These are phyloP conservation scores for Rhizopogon vesiculosus DNA, from an alignment of 768 basidiomycete genomes.

Conservation along the genomic window DNA sequence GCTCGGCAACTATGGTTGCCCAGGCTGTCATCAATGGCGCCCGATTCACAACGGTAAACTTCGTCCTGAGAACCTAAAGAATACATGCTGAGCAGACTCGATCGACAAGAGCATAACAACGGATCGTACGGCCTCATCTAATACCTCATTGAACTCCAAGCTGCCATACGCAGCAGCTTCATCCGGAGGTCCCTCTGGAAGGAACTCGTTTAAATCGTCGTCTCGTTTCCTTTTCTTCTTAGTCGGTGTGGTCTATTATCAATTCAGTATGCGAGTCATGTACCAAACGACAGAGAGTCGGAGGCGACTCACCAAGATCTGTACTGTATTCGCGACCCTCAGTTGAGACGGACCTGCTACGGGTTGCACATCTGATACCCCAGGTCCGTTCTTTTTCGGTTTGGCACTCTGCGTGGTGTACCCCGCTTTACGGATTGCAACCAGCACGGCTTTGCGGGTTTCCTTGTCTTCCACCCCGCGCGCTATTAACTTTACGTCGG, in stretches of 20 bases:
- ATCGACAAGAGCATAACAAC: background rate
- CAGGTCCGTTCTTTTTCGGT: background rate
- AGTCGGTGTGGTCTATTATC: conserved; percentile 34
- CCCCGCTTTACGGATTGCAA: conserved; percentile 62
- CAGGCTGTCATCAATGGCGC: conserved; percentile 95
- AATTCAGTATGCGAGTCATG: background rate
- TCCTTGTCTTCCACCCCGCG: conserved; percentile 63
- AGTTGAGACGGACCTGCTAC: conserved; percentile 6
- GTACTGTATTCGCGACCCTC: conserved; percentile 17
- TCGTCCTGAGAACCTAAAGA: conserved; percentile 50
- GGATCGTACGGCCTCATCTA: conserved; percentile 49
- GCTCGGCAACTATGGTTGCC: conserved; percentile 82
- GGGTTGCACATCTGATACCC: background rate
- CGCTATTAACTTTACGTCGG: conserved; percentile 51
- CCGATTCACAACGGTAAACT: conserved; percentile 74
- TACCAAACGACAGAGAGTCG: too few relatives aligned
- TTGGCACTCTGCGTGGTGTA: conserved; percentile 29
- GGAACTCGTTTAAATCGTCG: conserved; percentile 49
- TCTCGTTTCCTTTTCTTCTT: conserved; percentile 46
- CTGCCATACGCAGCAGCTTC: conserved; percentile 48
- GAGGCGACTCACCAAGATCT: conserved; percentile 24
- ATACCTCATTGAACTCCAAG: conserved; percentile 67
- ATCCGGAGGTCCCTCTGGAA: conserved; percentile 48
- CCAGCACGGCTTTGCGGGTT: conserved; percentile 52
- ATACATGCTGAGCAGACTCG: background rate